Evolutionary conservation across 2,329 filamentous ascomycete species (phyloP).

Genomic region (Hypoxylon sp.): DNA sequence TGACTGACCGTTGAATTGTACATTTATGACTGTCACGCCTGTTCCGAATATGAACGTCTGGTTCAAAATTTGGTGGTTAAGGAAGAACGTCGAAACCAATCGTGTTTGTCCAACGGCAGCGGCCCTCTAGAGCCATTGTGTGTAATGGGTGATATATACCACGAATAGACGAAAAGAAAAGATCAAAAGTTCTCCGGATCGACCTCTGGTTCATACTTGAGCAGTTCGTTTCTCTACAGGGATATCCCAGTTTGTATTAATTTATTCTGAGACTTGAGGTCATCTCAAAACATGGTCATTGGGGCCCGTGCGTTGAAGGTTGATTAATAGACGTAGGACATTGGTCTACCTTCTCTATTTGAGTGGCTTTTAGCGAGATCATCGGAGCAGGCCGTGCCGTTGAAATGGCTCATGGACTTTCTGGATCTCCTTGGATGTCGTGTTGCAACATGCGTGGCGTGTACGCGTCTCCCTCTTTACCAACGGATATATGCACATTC

Average conservation of each 20-base stretch:
- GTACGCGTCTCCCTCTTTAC: background rate
- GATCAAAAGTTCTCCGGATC: conserved; percentile 26
- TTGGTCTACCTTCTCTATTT: background rate
- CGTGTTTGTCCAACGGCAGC: conserved; percentile 23
- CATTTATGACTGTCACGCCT: conserved; percentile 47
- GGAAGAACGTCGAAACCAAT: conserved; percentile 25
- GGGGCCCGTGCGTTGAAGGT: background rate
- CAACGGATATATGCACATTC: background rate
- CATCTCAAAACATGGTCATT: background rate
- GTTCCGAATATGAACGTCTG: conserved; percentile 43
- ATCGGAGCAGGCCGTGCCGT: background rate
- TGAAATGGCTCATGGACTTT: background rate
- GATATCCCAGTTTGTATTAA: conserved; percentile 11
- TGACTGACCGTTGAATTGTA: conserved; percentile 45
- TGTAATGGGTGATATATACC: conserved; percentile 49
- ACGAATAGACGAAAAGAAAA: conserved; percentile 49
- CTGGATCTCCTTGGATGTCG: background rate
- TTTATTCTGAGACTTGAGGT: conserved; percentile 12
- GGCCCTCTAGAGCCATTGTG: conserved; percentile 43
- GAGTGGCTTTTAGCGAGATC: background rate
- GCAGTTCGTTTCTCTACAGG: conserved; percentile 5
- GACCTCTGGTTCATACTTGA: conserved; percentile 1
- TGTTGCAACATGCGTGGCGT: background rate
- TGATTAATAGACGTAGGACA: conserved; percentile 5
- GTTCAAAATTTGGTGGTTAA: conserved; percentile 39